A percentile compares a stretch with the other conserved stretches of the same genome.
Evolutionary conservation across 352 stramenopile genomes (phyloP).

Genomic region (Lagenidium sp.): DNA sequence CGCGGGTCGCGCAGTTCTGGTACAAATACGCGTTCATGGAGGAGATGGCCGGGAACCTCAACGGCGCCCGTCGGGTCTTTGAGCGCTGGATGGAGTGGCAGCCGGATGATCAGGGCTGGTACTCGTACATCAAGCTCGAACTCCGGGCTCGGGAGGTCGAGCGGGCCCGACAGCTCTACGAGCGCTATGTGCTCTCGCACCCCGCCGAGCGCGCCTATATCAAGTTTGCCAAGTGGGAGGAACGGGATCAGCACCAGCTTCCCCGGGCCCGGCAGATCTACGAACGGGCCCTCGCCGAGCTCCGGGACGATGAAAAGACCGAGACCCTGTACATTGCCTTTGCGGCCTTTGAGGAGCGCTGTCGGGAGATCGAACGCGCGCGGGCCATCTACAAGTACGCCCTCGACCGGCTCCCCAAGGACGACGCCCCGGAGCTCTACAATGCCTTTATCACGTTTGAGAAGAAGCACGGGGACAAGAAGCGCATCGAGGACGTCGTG

Average conservation of each 20-base stretch:
- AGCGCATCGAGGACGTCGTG: conserved; percentile 95
- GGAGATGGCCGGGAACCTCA: conserved; percentile 96
- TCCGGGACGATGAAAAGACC: conserved; percentile 68
- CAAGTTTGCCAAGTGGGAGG: conserved; percentile 99
- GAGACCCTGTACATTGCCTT: conserved; percentile 92
- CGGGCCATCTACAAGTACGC: conserved; percentile 86
- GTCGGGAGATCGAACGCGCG: conserved; percentile 88
- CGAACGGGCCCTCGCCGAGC: conserved; percentile 92
- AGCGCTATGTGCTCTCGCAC: conserved; percentile 91
- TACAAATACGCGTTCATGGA: conserved; percentile 99
- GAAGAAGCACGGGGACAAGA: conserved; percentile 95
- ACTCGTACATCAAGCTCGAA: conserved; percentile 98
- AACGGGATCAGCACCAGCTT: conserved; percentile 91
- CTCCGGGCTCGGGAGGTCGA: conserved; percentile 83
- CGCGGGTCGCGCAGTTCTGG: conserved; percentile 97
- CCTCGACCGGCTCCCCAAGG: conserved; percentile 69
- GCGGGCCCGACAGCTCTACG: conserved; percentile 88
- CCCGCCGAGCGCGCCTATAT: conserved; percentile 90
- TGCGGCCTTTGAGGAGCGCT: conserved; percentile 97
- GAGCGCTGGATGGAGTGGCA: conserved; percentile 97
- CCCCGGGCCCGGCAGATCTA: conserved; percentile 91
- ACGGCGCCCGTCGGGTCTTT: conserved; percentile 93
- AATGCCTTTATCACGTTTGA: conserved; percentile 97
- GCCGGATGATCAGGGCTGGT: conserved; percentile 97
- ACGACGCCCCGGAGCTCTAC: conserved; percentile 92